Evolutionary conservation across 257 asterid species (phyloP).

Genomic region (Marsdenia floribunda): DNA sequence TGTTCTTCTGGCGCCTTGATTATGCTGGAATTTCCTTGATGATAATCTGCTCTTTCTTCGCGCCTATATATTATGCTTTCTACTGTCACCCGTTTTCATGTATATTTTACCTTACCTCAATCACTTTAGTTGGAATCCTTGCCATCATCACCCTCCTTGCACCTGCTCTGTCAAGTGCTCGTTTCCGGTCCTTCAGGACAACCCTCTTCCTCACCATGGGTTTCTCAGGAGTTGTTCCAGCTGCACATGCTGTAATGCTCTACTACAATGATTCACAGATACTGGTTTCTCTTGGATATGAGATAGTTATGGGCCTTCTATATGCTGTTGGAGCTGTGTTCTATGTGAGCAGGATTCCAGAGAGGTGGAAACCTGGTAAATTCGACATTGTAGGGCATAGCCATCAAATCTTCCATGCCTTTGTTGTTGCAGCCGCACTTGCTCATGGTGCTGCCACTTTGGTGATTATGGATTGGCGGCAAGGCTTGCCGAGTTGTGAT

Average conservation of each 20-base stretch:
- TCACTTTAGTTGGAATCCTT: slow-evolving; percentile 49
- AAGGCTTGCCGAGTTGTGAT: slow-evolving; percentile 31
- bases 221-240: slow-evolving; percentile 78
- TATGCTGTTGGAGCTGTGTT: slow-evolving; percentile 65
- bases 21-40: slow-evolving; percentile 79
- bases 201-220: slow-evolving; percentile 82
- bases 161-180: slow-evolving; percentile 52
- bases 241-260: slow-evolving; percentile 59
- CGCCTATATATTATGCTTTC: slow-evolving; percentile 78
- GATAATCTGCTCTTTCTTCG: slow-evolving; percentile 80
- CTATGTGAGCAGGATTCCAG: slow-evolving; percentile 72
- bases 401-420: slow-evolving; percentile 84
- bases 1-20: slow-evolving; percentile 93
- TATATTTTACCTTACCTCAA: slow-evolving; percentile 52
- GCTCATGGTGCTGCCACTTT: slow-evolving; percentile 68
- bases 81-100: slow-evolving; percentile 53
- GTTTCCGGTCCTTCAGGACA: slow-evolving; percentile 65
- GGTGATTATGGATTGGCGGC: slow-evolving; percentile 74
- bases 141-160: slow-evolving; percentile 61
- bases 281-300: slow-evolving; percentile 54
- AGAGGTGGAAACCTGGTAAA: slow-evolving; percentile 81
- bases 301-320: slow-evolving; percentile 65
- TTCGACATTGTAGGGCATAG: slow-evolving; percentile 90
- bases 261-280: slow-evolving; percentile 50
- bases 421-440: slow-evolving; percentile 83